Percentiles rank a stretch among this genome's conserved stretches.
Evolutionary conservation across 441 rosid genomes (phyloP).

Genomic region (Mallotus japonicus): DNA sequence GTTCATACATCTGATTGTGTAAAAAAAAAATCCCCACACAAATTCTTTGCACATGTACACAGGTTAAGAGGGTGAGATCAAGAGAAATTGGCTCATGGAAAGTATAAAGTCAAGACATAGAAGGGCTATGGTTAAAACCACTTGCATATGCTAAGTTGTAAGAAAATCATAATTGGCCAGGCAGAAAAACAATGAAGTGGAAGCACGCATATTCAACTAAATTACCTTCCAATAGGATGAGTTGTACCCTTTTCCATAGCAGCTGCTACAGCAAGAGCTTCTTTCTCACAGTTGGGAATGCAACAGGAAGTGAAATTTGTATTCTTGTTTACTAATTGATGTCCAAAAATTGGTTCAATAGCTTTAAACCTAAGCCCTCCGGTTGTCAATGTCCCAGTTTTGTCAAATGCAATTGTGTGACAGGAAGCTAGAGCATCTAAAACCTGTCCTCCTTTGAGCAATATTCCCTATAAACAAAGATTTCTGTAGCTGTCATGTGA

Average conservation of each 20-base stretch:
- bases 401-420: conserved; percentile 86
- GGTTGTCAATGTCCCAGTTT: conserved; percentile 93
- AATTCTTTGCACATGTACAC: not conserved
- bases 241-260: conserved; percentile 99
- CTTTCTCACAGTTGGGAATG: conserved; percentile 76
- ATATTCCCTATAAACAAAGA: conserved; percentile 61
- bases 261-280: conserved; percentile 96
- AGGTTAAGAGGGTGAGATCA: not conserved
- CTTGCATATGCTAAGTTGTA: not conserved
- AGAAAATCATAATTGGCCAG: not conserved
- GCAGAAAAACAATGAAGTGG: not conserved
- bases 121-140: not conserved
- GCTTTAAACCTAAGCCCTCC: conserved; percentile 92
- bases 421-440: conserved; percentile 91
- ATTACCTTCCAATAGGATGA: conserved; percentile 94
- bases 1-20: not conserved
- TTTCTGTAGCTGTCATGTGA: conserved; percentile 19
- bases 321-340: conserved; percentile 32
- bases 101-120: not conserved
- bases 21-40: not conserved
- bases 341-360: conserved; percentile 90
- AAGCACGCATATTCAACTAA: not conserved
- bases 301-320: conserved; percentile 53
- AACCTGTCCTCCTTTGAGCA: conserved; percentile 89
- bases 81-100: not conserved